Evolutionary conservation across 1,284 basidiomycete species (phyloP), one percentile per base, ranked within the genome.

Genomic region (Ustilago nuda): DNA sequence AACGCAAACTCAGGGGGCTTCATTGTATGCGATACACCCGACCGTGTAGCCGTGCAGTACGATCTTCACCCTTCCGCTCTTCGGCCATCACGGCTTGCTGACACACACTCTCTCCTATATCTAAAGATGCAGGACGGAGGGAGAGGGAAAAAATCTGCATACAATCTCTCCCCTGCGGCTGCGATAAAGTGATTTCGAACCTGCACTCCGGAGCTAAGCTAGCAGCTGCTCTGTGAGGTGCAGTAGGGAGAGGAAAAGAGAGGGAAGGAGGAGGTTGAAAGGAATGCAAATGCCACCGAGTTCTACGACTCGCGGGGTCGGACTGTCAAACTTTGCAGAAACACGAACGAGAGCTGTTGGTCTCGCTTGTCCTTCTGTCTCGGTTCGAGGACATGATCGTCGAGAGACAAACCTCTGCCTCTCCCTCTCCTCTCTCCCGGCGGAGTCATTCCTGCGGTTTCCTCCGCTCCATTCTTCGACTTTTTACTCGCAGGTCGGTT

Each of bases 301-400:
- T 19, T 45, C 15, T 45, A 45, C n/a, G 41, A 45, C 9, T 56
- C 54, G 37, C 62, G 55, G 62, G 32, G 62, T 64, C 62, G 62
- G 62, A 64, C 56, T 57, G 48, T 64, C 55, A 64, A 53, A 45
- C 37, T 43, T 30, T 43, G 58, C 48, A 50, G 45, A 19, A 19
- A 13, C 45, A 48, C 8, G 45, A 27, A 48, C 13, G 13, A 8
- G 19, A 23, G 45, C 45, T 27, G n/a, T 48, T 41, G 39, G 39
- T 41, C 13, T 15, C 39, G 39, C 39, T 41, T 41, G 23, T 41
- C 17, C 11, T 41, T 48, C 45, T 48, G 45, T 48, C 45, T 48
- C 45, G 45, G n/a, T 19, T 48, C 23, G n/a, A 9, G 45, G 45
- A 30, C 1, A 45, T 19, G 45, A 48, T 48, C 45, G 45, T 48